phyloP scores from a whole-genome alignment of 2,329 filamentous ascomycete genomes.

The Tolypocladium sp. region DNA sequence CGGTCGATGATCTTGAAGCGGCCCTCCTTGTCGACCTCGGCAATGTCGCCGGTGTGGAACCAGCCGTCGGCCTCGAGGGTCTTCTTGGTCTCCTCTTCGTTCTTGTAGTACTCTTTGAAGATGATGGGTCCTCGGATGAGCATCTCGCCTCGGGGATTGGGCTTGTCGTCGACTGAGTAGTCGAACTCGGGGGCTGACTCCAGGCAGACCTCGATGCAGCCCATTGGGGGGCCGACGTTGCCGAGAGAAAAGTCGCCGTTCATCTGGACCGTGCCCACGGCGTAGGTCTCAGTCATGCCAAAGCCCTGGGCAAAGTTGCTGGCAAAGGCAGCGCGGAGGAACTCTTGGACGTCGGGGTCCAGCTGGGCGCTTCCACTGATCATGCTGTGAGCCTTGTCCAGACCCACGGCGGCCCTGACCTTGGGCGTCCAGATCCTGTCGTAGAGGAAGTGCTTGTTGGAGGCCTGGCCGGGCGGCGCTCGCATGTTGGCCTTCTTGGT shows the following conservation, averaged over 20 bases:
- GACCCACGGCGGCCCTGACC: constrained; percentile 71
- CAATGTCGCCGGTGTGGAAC: constrained; percentile 96
- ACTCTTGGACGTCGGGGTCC: constrained; percentile 79
- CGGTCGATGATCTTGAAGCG: constrained; percentile 92
- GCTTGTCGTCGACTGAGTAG: constrained; percentile 80
- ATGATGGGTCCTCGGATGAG: constrained; percentile 71
- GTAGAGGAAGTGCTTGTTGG: constrained; percentile 68
- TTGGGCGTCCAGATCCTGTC: constrained; percentile 88
- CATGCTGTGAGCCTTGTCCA: constrained; percentile 65
- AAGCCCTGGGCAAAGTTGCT: constrained; percentile 80
- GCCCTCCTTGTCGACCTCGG: constrained; percentile 72
- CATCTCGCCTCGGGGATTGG: constrained; percentile 82
- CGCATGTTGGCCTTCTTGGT: constrained; percentile 75
- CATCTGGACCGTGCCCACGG: constrained; percentile 62
- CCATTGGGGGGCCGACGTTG: constrained; percentile 69
- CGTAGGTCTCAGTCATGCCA: constrained; percentile 90
- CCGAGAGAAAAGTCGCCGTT: constrained; percentile 63
- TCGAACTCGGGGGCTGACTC: constrained; percentile 90
- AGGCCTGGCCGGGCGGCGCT: constrained; percentile 61
- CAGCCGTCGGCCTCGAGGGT: constrained; percentile 80
- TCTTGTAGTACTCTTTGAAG: constrained; percentile 85
- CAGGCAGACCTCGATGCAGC: constrained; percentile 66
- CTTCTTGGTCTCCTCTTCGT: constrained; percentile 77
- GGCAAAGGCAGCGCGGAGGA: constrained; percentile 75
- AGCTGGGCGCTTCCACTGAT: constrained; percentile 85